Evolutionary conservation across 2,329 filamentous ascomycete species (phyloP), one percentile per base, ranked within the genome.

Genomic region (Penicillium sp.): DNA sequence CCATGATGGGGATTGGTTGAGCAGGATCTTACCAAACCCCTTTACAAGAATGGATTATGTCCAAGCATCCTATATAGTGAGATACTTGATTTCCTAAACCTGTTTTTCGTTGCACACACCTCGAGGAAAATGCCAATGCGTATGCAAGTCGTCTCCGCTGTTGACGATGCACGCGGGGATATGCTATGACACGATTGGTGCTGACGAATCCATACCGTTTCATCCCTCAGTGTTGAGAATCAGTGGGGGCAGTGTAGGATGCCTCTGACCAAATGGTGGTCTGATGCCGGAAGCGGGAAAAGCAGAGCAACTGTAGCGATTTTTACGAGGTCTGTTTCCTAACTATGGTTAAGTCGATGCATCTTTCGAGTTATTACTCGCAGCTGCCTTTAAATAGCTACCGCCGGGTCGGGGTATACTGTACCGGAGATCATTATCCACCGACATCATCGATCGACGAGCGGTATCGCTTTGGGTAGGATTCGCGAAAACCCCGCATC

Each of bases 371-470:
- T 40, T 40, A 49, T 37, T 37, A 49, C 31, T 35, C 8, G 46
- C 31, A 37, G 33, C 8, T 20, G 46, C 18, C 46, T 49, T 35
- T 45, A 20, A 33, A 33, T 29, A 15, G 31, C 40, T 45, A 29
- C 23, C 25, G 18, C 20, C 12, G 37, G n/a, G 31, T 41, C 46
- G 52, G 48, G 31, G 52, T 37, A 49, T 31, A 37, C 37, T 26
- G 29, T 31, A 37, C 37, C 31, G 29, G 43, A 40, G 49, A 53
- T 40, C 18, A 26, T 44, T 37, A 51, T 31, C 52, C 59, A 60
- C 59, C 59, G 59, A 61, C 59, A 61, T 61, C 59, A 61, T 55
- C 46, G 59, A 59, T 61, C 59, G 49, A 25, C 59, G 6, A 51
- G 31, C 52, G 15, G 51, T 43, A 52, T 49, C 54, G 12, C 29